Base-by-base conservation (phyloP, 1,284 basidiomycete genomes). In the Rhodotorula sp. region DNA sequence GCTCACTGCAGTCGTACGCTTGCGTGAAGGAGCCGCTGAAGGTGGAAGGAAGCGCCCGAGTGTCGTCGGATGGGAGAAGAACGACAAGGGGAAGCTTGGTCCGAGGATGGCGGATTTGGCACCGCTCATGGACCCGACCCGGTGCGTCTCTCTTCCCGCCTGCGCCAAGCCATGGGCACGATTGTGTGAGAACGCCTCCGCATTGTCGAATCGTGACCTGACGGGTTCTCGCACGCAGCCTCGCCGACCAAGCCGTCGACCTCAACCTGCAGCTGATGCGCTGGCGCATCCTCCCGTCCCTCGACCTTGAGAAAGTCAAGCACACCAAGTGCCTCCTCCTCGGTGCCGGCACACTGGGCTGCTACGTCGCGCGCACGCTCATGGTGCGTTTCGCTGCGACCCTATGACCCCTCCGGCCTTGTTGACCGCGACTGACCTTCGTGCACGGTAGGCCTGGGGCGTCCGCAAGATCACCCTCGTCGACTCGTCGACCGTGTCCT, bases 201-300 rank as follows among this genome's bases (percentile, higher is more conserved):
- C 14, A 8, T 27, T 27, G 25, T 19, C 59, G 48, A 16, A 16
- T 23, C 19, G 9, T 61, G 21, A 52, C 49, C 41, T 27, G 12
- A 4, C n/a, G 34, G 34, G 3, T 34, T n/a, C 41, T 2, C 16
- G 19, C 4, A 10, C 34, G n/a, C 67, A 92, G 91, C 73, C 86
- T 98, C 12, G 95, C 97, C 0, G 89, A 93, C 76, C 96, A 98
- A 81, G 97, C 97, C 0, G 93, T 98, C 16, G 94, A 97, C 81
- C 85, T 99, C 48, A 99, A 99, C 80, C 84, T 99, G 64, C 98
- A 98, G 81, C 86, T 99, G 41, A 98, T 99, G 96, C 87, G 93
- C 45, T 99, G 96, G 96, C 87, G 96, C 14, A 94, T 99, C 74
- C 85, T 99, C 58, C 96, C 97, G 3, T 84, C 87, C 0, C 87